Conservation (phyloP, 805 yeast genomes). For the Saturnispora sanitii region DNA sequence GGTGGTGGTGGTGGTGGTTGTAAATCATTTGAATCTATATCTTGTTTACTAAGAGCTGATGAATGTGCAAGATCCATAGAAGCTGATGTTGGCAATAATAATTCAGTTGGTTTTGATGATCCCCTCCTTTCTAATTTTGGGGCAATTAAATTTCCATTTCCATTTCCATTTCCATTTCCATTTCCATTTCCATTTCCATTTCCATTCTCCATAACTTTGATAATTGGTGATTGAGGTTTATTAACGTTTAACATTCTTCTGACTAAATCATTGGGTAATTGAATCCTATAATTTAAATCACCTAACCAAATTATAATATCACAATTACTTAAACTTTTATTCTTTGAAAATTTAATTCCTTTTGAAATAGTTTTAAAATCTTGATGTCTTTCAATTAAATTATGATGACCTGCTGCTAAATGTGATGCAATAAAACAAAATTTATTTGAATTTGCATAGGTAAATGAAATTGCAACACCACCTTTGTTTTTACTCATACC, state of each 20-base stretch:
- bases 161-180: too few relatives aligned
- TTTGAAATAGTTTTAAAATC: slow-evolving; percentile 74
- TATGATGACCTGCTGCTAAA: slow-evolving; percentile 85
- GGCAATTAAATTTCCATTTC: too few relatives aligned
- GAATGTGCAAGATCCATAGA: too few relatives aligned
- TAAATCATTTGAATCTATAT: too few relatives aligned
- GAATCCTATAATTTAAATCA: slow-evolving; percentile 82
- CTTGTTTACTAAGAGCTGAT: too few relatives aligned
- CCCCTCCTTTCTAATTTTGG: too few relatives aligned
- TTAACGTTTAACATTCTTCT: slow-evolving; percentile 27
- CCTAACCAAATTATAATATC: slow-evolving; percentile 87
- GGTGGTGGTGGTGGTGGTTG: background rate
- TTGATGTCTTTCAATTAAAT: slow-evolving; percentile 73
- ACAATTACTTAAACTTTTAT: slow-evolving; percentile 57
- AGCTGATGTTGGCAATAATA: too few relatives aligned
- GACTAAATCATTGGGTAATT: slow-evolving; percentile 62
- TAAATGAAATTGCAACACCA: slow-evolving; percentile 47
- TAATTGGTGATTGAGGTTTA: background rate
- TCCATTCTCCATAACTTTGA: too few relatives aligned
- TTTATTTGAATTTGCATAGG: slow-evolving; percentile 43
- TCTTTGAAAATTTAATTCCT: slow-evolving; percentile 54
- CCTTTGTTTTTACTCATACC: slow-evolving; percentile 71
- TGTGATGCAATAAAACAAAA: slow-evolving; percentile 80
- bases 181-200: too few relatives aligned
- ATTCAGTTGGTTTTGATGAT: too few relatives aligned